phyloP scores from a whole-genome alignment of 352 stramenopile species.

The Phytophthora sp. region DNA sequence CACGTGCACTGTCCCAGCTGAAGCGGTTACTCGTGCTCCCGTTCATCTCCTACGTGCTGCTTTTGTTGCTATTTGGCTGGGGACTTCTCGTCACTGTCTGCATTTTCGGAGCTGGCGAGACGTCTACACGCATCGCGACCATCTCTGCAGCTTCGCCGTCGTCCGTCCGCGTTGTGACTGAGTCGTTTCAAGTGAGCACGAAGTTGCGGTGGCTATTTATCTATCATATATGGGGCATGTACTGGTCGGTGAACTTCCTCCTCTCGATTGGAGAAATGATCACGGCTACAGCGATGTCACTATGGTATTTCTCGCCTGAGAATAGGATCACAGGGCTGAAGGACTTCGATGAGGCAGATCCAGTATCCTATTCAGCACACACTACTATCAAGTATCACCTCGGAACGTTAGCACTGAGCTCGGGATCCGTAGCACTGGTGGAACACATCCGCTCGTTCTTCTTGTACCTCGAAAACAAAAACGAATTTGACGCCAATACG shows the following conservation, averaged over 20 bases:
- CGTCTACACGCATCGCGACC: slow-evolving; percentile 62
- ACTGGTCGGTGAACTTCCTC: slow-evolving; percentile 78
- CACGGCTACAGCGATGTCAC: slow-evolving; percentile 68
- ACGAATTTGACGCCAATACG: slow-evolving; percentile 72
- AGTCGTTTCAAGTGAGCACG: slow-evolving; percentile 71
- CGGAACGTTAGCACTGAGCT: slow-evolving; percentile 75
- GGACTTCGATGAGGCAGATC: slow-evolving; percentile 54
- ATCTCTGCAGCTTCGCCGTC: slow-evolving; percentile 52
- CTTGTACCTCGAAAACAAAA: slow-evolving; percentile 85
- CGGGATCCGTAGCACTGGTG: slow-evolving; percentile 60
- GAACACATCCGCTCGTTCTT: slow-evolving; percentile 78
- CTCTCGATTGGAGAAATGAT: slow-evolving; percentile 78
- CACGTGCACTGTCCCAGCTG: slow-evolving; percentile 65
- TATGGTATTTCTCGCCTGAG: slow-evolving; percentile 82
- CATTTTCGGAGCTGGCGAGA: slow-evolving; percentile 75
- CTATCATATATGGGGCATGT: slow-evolving; percentile 80
- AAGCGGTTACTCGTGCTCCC: slow-evolving; percentile 72
- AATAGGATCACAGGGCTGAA: slow-evolving; percentile 67
- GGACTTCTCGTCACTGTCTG: slow-evolving; percentile 76
- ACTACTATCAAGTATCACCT: slow-evolving; percentile 75
- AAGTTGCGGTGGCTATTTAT: slow-evolving; percentile 81
- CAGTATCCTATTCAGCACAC: slow-evolving; percentile 70
- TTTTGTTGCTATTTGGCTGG: slow-evolving; percentile 78
- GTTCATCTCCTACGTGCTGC: slow-evolving; percentile 68
- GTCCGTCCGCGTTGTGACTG: slow-evolving; percentile 62